Conservation (phyloP, 1,139 yeast species). For the Lodderomyces parapsilosis region DNA sequence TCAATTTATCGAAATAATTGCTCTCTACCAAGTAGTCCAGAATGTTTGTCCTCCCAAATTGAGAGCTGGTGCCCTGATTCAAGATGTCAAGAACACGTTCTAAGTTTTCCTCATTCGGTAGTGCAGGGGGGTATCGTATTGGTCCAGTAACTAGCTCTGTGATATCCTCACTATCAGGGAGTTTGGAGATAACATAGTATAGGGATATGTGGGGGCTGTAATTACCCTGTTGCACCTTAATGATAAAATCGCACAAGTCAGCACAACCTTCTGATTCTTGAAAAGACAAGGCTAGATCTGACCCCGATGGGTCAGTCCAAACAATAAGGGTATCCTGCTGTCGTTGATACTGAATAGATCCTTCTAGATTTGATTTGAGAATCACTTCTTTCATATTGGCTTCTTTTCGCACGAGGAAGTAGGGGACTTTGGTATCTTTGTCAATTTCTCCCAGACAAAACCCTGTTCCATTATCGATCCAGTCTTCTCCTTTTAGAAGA, state of each 20-base stretch:
- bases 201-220: slow-evolving; percentile 69
- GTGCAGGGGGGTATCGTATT: slow-evolving; percentile 57
- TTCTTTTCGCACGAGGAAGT: slow-evolving; percentile 73
- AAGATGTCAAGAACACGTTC: slow-evolving; percentile 50
- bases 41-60: slow-evolving; percentile 52
- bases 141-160: slow-evolving; percentile 84
- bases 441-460: slow-evolving; percentile 73
- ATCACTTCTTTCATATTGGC: slow-evolving; percentile 56
- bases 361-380: slow-evolving; percentile 65
- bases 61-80: slow-evolving; percentile 57
- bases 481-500: slow-evolving; percentile 72
- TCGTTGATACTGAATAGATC: slow-evolving; percentile 80
- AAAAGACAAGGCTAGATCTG: slow-evolving; percentile 85
- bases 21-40: slow-evolving; percentile 49
- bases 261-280: slow-evolving; percentile 93
- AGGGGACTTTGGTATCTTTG: slow-evolving; percentile 44
- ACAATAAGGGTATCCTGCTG: slow-evolving; percentile 94
- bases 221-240: slow-evolving; percentile 59
- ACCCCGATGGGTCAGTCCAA: slow-evolving; percentile 82
- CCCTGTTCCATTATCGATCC: slow-evolving; percentile 96
- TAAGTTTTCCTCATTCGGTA: slow-evolving; percentile 50
- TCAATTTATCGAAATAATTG: slow-evolving; percentile 53
- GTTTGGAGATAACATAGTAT: slow-evolving; percentile 63
- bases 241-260: slow-evolving; percentile 75
- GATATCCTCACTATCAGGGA: slow-evolving; percentile 40